phyloP scores from a whole-genome alignment of 371 early-diverging fungal species.

The Rhizopus stolonifer region DNA sequence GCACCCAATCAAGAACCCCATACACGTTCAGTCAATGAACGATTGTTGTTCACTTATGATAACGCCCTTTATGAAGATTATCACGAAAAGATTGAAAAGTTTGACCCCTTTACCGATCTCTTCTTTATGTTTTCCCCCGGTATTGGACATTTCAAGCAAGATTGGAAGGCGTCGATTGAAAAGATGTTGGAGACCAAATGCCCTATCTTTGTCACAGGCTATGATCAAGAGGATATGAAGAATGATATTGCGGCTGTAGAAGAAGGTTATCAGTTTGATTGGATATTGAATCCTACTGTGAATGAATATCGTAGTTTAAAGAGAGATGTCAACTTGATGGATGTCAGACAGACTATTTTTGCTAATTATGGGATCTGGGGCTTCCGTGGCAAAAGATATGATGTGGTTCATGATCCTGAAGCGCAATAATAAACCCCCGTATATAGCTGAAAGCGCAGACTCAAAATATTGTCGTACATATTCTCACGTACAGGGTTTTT shows the following conservation, averaged over 20 bases:
- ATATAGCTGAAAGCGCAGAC: neutral
- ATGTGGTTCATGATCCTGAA: conserved; percentile 58
- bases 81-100: conserved; percentile 52
- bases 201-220: conserved; percentile 78
- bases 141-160: conserved; percentile 61
- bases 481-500: neutral
- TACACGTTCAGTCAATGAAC: conserved; percentile 43
- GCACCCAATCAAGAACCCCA: conserved; percentile 54
- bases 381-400: conserved; percentile 83
- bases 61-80: conserved; percentile 50
- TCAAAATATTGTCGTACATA: neutral
- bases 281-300: conserved; percentile 70
- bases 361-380: conserved; percentile 86
- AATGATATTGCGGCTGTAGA: conserved; percentile 63
- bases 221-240: conserved; percentile 69
- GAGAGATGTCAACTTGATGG: conserved; percentile 72
- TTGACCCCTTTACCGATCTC: conserved; percentile 80
- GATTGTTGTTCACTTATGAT: conserved; percentile 54
- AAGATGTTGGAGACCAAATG: conserved; percentile 79
- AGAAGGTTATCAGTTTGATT: conserved; percentile 69
- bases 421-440: neutral
- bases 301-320: conserved; percentile 76
- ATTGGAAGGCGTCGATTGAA: conserved; percentile 75
- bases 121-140: conserved; percentile 86
- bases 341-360: conserved; percentile 71